phyloP scores from a whole-genome alignment of 257 asterid species.

The Nicotiana attenuata region DNA sequence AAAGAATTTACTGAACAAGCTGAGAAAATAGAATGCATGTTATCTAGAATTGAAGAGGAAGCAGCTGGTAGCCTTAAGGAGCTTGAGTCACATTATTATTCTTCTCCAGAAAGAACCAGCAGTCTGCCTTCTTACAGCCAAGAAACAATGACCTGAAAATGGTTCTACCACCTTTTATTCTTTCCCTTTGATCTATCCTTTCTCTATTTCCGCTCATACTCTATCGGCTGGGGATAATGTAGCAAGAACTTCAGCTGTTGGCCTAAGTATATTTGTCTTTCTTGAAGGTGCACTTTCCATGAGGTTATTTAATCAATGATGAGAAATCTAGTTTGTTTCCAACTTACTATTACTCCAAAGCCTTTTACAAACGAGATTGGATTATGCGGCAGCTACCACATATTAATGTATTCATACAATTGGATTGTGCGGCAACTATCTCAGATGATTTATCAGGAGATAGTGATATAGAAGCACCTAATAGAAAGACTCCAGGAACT shows the following conservation, averaged over 20 bases:
- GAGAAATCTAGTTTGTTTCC: neutral
- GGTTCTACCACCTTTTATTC: neutral
- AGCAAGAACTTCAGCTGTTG: too few relatives aligned
- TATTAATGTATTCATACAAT: too few relatives aligned
- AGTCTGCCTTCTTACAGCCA: constrained; percentile 10
- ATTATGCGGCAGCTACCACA: too few relatives aligned
- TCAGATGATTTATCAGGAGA: neutral
- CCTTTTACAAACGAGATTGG: neutral
- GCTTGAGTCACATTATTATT: constrained; percentile 74
- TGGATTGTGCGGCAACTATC: too few relatives aligned
- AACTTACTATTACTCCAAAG: neutral
- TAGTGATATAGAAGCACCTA: neutral
- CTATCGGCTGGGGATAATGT: too few relatives aligned
- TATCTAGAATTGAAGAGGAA: constrained; percentile 73
- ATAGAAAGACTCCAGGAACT: neutral
- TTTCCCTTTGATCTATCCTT: neutral
- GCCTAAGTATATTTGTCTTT: neutral
- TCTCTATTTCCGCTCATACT: too few relatives aligned
- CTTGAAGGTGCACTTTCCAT: neutral
- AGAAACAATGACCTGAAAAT: constrained; percentile 1
- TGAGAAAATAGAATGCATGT: constrained; percentile 43
- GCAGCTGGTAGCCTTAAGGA: constrained; percentile 77
- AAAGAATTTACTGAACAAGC: constrained; percentile 52
- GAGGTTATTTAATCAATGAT: neutral
- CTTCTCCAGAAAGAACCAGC: constrained; percentile 43